A percentile compares a stretch with the other conserved stretches of the same genome.
Conservation (phyloP, 2,329 filamentous ascomycete genomes). For the Aspergillus clavatus region DNA sequence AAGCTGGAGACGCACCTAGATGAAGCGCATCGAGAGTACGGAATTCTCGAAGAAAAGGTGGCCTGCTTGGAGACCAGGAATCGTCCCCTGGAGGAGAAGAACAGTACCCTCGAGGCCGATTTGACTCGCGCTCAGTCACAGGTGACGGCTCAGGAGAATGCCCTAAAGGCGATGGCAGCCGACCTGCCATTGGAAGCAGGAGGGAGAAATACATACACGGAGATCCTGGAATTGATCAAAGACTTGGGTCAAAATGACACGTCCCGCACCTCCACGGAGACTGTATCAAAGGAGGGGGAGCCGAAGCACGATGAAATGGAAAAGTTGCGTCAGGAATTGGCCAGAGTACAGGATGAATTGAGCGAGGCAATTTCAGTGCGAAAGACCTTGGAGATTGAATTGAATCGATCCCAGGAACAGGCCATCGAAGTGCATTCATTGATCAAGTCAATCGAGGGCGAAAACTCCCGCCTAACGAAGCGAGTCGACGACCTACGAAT, state of each 20-base stretch:
- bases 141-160: constrained; percentile 34
- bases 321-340: constrained; percentile 25
- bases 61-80: constrained; percentile 32
- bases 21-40: constrained; percentile 29
- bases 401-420: constrained; percentile 33
- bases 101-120: constrained; percentile 33
- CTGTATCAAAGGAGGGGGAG: constrained; percentile 15
- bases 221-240: constrained; percentile 38
- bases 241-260: constrained; percentile 24
- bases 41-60: constrained; percentile 31
- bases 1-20: constrained; percentile 33
- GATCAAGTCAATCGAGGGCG: constrained; percentile 35
- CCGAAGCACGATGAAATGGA: constrained; percentile 17
- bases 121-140: constrained; percentile 33
- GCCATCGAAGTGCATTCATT: constrained; percentile 34
- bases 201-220: constrained; percentile 32
- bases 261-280: constrained; percentile 9
- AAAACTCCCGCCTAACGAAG: constrained; percentile 35
- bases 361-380: constrained; percentile 25
- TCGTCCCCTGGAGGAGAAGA: constrained; percentile 35
- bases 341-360: constrained; percentile 26
- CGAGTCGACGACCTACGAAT: constrained; percentile 33
- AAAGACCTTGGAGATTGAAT: constrained; percentile 32
- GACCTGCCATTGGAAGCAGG: constrained; percentile 30
- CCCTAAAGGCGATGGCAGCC: constrained; percentile 34